phyloP scores from a whole-genome alignment of 345 rosid species.

The Brassica juncea region DNA sequence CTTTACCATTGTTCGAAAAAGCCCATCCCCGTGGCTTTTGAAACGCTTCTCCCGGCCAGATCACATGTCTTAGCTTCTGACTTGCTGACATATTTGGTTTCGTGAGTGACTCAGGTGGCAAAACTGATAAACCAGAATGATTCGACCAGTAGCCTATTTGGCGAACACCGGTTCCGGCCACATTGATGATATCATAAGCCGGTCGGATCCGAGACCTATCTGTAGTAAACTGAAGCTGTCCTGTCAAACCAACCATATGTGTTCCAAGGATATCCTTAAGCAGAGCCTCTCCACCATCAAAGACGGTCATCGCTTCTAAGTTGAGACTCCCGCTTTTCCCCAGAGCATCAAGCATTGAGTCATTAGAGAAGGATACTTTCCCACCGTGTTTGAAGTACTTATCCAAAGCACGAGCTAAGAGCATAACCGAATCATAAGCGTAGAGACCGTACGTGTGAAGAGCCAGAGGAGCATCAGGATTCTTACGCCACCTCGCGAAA shows the following conservation, averaged over 20 bases:
- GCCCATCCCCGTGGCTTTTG: conserved; percentile 92
- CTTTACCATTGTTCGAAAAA: conserved; percentile 86
- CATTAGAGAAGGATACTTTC: conserved; percentile 70
- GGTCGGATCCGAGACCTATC: conserved; percentile 63
- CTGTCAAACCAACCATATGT: conserved; percentile 76
- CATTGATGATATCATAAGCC: conserved; percentile 82
- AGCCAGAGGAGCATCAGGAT: conserved; percentile 57
- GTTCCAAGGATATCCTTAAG: conserved; percentile 62
- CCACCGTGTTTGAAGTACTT: conserved; percentile 76
- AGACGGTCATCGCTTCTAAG: conserved; percentile 68
- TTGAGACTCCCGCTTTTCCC: conserved; percentile 57
- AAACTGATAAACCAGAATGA: conserved; percentile 75
- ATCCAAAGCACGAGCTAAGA: conserved; percentile 74
- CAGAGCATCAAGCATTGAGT: conserved; percentile 52
- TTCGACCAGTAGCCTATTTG: conserved; percentile 91
- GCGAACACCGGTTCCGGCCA: conserved; percentile 79
- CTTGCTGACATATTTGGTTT: conserved; percentile 60
- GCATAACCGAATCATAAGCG: conserved; percentile 92
- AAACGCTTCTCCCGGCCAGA: conserved; percentile 94
- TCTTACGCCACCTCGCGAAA: conserved; percentile 58
- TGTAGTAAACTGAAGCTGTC: conserved; percentile 58
- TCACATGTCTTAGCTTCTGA: conserved; percentile 60
- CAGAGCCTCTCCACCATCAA: conserved; percentile 59
- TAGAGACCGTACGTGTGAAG: conserved; percentile 75
- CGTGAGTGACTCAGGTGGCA: conserved; percentile 64